A percentile compares a stretch with the other conserved stretches of the same genome.
Evolutionary conservation across 2,329 filamentous ascomycete species (phyloP).

Genomic region (Ophiocordyceps australis): DNA sequence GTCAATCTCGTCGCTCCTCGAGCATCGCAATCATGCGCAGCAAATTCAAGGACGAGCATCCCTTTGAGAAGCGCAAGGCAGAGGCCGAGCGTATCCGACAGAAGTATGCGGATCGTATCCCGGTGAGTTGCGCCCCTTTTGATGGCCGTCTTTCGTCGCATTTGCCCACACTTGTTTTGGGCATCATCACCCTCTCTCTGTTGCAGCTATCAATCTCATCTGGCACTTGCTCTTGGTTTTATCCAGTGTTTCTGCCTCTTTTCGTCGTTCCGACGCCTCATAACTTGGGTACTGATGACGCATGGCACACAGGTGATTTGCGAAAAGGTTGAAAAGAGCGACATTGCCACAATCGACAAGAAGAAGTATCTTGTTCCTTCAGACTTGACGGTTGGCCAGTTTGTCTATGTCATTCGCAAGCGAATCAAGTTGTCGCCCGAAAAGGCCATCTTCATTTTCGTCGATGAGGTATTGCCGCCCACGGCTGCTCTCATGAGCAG

Average conservation of each 20-base stretch:
- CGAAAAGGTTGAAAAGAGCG: conserved; percentile 98
- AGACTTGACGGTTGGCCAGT: conserved; percentile 96
- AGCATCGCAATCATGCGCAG: conserved; percentile 60
- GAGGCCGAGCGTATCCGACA: conserved; percentile 98
- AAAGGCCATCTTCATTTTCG: conserved; percentile 99
- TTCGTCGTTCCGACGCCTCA: no score
- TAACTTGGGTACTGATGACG: no score
- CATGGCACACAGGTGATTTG: conserved; percentile 88
- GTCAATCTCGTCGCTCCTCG: neutral
- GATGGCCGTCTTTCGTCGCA: conserved; percentile 1
- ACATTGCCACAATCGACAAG: conserved; percentile 99
- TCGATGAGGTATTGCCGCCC: conserved; percentile 91
- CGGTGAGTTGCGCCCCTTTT: conserved; percentile 42
- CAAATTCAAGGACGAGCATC: conserved; percentile 99
- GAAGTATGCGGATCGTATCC: conserved; percentile 97
- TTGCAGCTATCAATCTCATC: neutral
- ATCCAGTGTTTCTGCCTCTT: no score
- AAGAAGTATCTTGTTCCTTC: conserved; percentile 99
- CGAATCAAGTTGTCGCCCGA: conserved; percentile 98
- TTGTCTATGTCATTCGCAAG: conserved; percentile 99
- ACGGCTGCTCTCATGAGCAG: conserved; percentile 97
- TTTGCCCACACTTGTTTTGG: no score
- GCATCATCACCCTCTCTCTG: neutral
- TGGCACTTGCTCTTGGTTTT: neutral
- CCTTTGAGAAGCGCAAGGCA: conserved; percentile 99